Percentiles rank a stretch among this genome's conserved stretches.
These are phyloP conservation scores for Solanum hybrid DNA, from an alignment of 305 asterid species.

Conservation along the genomic window DNA sequence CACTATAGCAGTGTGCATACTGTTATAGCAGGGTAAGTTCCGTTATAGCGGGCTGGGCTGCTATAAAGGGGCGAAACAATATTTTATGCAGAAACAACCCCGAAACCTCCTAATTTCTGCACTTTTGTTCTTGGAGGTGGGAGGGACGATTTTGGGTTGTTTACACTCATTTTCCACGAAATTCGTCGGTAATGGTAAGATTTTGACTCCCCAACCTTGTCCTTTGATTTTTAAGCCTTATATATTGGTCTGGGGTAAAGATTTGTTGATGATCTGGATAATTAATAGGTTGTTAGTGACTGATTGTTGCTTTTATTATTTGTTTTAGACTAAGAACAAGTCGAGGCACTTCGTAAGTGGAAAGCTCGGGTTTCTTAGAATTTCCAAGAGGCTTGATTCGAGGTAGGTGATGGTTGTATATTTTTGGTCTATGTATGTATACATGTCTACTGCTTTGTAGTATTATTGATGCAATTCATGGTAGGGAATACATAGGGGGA, in stretches of 20 bases:
- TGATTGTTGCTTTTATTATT: neutral
- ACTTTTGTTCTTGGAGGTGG: neutral
- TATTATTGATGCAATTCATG: neutral
- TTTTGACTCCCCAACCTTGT: neutral
- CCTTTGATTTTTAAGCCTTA: neutral
- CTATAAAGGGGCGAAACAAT: too few species aligned
- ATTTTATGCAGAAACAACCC: neutral
- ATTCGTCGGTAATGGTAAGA: neutral
- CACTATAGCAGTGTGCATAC: neutral
- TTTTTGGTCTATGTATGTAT: too few species aligned
- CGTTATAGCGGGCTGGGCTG: too few species aligned
- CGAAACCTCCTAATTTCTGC: neutral
- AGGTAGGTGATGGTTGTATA: neutral
- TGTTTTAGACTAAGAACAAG: neutral
- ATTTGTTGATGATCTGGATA: neutral
- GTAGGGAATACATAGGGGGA: neutral
- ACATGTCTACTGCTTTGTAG: neutral
- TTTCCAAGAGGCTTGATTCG: neutral
- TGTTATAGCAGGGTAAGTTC: neutral
- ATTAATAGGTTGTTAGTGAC: neutral
- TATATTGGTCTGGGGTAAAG: neutral
- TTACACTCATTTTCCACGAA: neutral
- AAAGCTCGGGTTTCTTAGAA: neutral
- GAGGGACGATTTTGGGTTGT: neutral
- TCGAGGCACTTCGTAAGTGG: neutral